Evolutionary conservation across 495 filamentous ascomycete species (phyloP).

Genomic region (Trichoderma gamsii): DNA sequence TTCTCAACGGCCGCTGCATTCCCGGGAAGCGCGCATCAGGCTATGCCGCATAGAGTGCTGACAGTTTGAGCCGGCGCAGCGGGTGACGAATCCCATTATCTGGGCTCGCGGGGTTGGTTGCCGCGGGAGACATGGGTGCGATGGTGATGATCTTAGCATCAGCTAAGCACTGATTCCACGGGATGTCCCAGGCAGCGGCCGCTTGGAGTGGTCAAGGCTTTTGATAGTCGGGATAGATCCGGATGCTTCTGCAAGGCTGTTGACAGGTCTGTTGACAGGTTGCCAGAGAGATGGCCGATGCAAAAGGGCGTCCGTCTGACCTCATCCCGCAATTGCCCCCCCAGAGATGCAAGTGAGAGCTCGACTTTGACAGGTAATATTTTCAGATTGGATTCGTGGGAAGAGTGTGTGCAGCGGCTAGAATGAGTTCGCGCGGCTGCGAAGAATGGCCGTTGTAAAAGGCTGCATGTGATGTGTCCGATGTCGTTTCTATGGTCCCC

Average conservation of each 20-base stretch:
- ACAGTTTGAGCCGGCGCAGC: background rate
- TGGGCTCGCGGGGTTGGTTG: background rate
- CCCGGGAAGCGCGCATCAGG: background rate
- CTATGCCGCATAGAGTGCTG: conserved; percentile 12
- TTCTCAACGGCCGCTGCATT: background rate
- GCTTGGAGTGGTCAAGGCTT: background rate
- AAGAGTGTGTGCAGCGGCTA: background rate
- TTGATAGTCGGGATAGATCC: background rate
- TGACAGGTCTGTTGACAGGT: background rate
- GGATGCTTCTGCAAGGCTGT: background rate
- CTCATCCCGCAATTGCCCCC: background rate
- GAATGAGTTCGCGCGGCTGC: no score
- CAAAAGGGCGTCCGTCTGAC: background rate
- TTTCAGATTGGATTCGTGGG: background rate
- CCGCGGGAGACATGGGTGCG: conserved; percentile 3
- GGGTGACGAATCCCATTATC: conserved; percentile 4
- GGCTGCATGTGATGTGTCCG: background rate
- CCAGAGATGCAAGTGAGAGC: background rate
- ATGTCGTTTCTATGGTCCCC: background rate
- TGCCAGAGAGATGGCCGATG: no score
- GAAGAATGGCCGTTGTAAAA: background rate
- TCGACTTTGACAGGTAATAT: conserved; percentile 5
- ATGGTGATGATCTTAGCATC: background rate
- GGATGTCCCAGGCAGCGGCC: background rate
- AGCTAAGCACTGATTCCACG: background rate